Base-by-base conservation (phyloP, 306 rosid genomes). In the Dalbergia cultrata region DNA sequence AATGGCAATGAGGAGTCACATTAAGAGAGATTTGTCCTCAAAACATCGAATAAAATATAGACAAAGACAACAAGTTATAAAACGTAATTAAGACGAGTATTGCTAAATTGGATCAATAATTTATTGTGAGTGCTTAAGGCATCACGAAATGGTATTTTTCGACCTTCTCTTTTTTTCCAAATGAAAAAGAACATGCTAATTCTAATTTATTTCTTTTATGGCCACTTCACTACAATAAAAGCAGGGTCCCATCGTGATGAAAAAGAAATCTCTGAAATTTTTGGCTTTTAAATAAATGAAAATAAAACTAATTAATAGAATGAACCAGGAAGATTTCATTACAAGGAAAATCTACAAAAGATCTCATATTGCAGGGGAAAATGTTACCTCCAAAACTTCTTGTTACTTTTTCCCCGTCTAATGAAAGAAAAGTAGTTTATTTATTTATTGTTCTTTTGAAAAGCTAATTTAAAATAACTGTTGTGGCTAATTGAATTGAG, bases 101-200 rank as follows among this genome's bases (percentile, higher is more conserved):
- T 37, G 8, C 52, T 57, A 37, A 17, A 13, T 22, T 72, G 65
- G 47, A 44, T 26, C 60, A 75, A 61, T 60, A 43, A 75, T 75
- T 5, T 11, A n/a, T 16, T 47, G 44, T 44, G 34, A 60, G 41
- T 75, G 56, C 45, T 33, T 31, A 45, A 16, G 17, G 18, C 35
- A 60, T 5, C 58, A 18, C 44, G 4, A 9, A 59, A 61, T 59
- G 18, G 34, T 9, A n/a, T 44, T 50, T 44, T 47, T 50, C 8
- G 57, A 50, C 57, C 57, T 14, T 16, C 57, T 50, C 4, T 50
- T 50, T 5, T 13, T 26, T 26, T 26, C 3, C 2, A n/a, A 13
- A 50, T 50, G 17, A 3, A 14, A 14, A 50, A 50, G 1, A 50
- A 13, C 57, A 4, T 12, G 17, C 17, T 50, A 50, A 50, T 50